A percentile compares a stretch with the other conserved stretches of the same genome.
Conservation (phyloP, 169 alveolate species). For the Plasmodium blacklocki region DNA sequence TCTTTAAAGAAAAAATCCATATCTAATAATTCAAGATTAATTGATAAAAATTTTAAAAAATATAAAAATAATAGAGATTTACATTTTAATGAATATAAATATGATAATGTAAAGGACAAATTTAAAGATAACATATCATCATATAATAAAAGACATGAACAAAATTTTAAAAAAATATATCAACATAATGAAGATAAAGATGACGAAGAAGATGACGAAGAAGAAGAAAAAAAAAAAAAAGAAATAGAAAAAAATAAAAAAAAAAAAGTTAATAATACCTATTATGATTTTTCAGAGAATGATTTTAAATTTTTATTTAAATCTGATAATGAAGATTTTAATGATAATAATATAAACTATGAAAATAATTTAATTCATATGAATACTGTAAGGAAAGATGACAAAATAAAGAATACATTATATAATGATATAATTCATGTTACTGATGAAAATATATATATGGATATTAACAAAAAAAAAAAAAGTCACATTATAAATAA, state of each 20-base stretch:
- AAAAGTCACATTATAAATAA: too few species aligned
- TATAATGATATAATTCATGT: too few species aligned
- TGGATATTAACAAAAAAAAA: too few species aligned
- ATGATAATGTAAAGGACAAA: background rate
- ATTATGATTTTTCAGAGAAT: slow-evolving; percentile 35
- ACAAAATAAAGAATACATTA: too few species aligned
- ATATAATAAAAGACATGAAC: background rate
- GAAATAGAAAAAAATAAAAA: background rate
- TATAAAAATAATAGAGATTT: background rate
- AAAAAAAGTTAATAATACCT: slow-evolving; percentile 8
- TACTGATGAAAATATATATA: too few species aligned
- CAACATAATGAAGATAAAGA: background rate
- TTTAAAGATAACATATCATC: background rate
- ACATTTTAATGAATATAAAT: slow-evolving; percentile 4
- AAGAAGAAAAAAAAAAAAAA: background rate
- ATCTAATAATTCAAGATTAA: slow-evolving; percentile 29
- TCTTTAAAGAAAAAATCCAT: background rate
- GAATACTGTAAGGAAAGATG: too few species aligned
- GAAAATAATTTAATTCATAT: background rate
- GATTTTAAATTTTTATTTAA: slow-evolving; percentile 26
- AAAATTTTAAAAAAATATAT: background rate
- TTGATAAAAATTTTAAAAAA: slow-evolving; percentile 30
- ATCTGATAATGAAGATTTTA: background rate
- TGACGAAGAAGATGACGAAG: background rate
- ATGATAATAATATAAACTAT: background rate